Conservation (phyloP, 2,329 filamentous ascomycete species). For the Endothia cerciana region DNA sequence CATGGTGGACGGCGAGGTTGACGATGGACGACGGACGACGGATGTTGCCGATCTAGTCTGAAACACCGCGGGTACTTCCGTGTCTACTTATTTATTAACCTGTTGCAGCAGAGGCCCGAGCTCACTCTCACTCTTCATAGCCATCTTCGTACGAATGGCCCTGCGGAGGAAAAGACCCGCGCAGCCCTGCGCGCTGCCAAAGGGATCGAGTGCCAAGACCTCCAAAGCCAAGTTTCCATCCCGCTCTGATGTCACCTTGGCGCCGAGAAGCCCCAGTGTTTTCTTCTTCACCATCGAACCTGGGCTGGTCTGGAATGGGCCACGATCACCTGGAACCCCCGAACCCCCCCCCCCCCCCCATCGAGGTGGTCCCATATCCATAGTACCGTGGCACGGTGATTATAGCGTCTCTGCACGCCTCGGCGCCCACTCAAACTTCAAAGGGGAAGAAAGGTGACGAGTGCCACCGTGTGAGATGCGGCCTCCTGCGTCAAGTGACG, state of each 20-base stretch:
- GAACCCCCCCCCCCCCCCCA: too few species aligned
- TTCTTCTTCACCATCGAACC: neutral
- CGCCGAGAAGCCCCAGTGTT: neutral
- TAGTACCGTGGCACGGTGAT: neutral
- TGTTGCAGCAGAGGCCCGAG: neutral
- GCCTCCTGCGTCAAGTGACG: neutral
- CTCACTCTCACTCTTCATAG: too few species aligned
- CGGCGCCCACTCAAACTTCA: too few species aligned
- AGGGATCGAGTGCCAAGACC: slow-evolving; percentile 10
- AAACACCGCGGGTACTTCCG: neutral
- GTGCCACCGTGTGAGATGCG: neutral
- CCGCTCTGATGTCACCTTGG: slow-evolving; percentile 14
- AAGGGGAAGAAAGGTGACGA: neutral
- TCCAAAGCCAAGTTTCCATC: slow-evolving; percentile 9
- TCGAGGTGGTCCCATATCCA: too few species aligned
- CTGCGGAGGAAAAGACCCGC: slow-evolving; percentile 5
- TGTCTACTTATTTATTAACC: neutral
- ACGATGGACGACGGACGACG: neutral
- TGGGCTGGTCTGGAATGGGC: neutral
- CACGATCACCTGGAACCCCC: neutral
- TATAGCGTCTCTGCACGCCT: too few species aligned
- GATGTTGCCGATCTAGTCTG: neutral
- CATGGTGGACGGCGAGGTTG: neutral
- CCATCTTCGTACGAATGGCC: neutral
- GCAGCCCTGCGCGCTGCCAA: neutral